phyloP scores from a whole-genome alignment of 176 grass and related monocot genomes.

The Musa itinerans region DNA sequence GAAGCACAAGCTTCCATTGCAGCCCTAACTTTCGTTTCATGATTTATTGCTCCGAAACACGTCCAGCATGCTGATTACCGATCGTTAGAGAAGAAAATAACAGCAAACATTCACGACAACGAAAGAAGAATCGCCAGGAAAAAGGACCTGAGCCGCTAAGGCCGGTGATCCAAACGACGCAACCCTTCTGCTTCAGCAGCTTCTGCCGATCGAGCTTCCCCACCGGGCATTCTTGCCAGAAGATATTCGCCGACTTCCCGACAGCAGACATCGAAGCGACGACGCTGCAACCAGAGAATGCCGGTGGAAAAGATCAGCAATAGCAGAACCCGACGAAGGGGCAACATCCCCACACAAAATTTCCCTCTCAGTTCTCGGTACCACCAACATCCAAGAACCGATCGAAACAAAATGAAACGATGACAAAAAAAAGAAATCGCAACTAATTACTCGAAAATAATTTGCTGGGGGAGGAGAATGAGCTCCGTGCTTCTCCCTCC shows the following conservation, averaged over 20 bases:
- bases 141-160: conserved; percentile 3
- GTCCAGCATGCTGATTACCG: neutral
- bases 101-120: no score
- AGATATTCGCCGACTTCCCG: conserved; percentile 7
- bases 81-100: no score
- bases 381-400: neutral
- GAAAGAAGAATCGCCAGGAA: neutral
- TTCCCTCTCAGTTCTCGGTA: neutral
- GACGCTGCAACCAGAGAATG: neutral
- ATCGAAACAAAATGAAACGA: neutral
- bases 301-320: neutral
- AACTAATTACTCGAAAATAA: no score
- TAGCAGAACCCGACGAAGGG: neutral
- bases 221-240: conserved; percentile 8
- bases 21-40: no score
- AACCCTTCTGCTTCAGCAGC: conserved; percentile 10
- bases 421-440: no score
- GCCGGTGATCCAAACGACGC: conserved; percentile 9
- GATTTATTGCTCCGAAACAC: no score
- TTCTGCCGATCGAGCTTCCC: conserved; percentile 7
- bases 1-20: no score
- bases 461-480: no score
- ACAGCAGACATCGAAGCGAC: neutral
- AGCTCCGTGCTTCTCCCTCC: no score
- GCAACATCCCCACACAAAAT: neutral